These are phyloP conservation scores for Exidia glandulosa DNA, from an alignment of 768 basidiomycete species.

Conservation along the genomic window DNA sequence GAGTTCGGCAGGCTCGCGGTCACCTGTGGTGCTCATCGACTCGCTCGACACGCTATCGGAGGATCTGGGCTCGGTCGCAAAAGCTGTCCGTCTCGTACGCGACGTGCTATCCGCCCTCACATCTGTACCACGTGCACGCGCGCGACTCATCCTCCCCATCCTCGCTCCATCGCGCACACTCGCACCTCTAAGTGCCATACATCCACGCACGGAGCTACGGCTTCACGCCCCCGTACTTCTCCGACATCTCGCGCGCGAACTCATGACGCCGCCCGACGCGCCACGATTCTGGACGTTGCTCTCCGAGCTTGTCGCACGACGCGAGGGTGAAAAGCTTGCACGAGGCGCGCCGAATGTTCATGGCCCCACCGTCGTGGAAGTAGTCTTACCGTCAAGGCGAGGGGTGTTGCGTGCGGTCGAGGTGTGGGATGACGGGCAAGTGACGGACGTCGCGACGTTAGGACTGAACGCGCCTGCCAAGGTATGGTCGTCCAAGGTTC, in stretches of 20 bases:
- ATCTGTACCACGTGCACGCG: constrained; percentile 21
- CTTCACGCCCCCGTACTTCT: constrained; percentile 66
- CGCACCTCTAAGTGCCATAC: constrained; percentile 51
- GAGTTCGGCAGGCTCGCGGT: too few species aligned
- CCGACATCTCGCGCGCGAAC: constrained; percentile 53
- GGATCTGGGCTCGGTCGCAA: constrained; percentile 44
- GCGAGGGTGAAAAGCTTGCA: constrained; percentile 50
- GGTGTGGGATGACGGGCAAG: constrained; percentile 38
- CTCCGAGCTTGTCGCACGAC: constrained; percentile 45
- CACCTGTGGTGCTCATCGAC: constrained; percentile 60
- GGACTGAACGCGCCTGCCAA: background rate
- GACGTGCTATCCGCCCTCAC: constrained; percentile 34
- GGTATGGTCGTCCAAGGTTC: too few species aligned
- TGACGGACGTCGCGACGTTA: constrained; percentile 25
- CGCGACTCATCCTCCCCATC: constrained; percentile 51
- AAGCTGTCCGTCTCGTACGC: constrained; percentile 41
- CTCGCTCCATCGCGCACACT: constrained; percentile 38
- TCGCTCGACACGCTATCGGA: constrained; percentile 55
- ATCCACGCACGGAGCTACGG: constrained; percentile 49
- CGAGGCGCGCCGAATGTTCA: constrained; percentile 41
- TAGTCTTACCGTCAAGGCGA: constrained; percentile 44
- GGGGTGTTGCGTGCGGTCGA: constrained; percentile 51
- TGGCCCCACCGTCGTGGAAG: constrained; percentile 45
- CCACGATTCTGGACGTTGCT: constrained; percentile 77
- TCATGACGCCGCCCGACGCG: constrained; percentile 62